Percentiles rank a stretch among this genome's conserved stretches.
phyloP scores from a whole-genome alignment of 345 rosid genomes.

The Melaleuca alternifolia region DNA sequence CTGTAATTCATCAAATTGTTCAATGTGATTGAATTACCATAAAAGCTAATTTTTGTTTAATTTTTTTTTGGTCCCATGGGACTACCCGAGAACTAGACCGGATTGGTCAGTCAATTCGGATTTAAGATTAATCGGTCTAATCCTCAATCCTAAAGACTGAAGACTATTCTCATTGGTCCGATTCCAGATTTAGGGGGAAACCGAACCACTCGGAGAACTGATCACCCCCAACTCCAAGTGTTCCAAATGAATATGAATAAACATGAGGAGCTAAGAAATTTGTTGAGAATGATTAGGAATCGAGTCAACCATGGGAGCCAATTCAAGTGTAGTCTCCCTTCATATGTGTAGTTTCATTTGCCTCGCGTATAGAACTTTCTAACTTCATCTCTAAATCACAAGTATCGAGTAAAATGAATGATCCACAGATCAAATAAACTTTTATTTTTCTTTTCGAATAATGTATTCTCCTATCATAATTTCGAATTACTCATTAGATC shows the following conservation, averaged over 20 bases:
- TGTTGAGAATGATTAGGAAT: not conserved
- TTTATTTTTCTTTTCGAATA: not conserved
- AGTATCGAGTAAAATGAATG: not conserved
- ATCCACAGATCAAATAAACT: not conserved
- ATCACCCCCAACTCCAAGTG: no score
- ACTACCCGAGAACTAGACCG: no score
- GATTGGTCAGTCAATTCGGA: no score
- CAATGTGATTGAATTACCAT: no score
- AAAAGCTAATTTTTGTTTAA: no score
- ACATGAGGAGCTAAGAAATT: not conserved
- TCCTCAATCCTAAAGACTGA: no score
- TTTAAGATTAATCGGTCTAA: no score
- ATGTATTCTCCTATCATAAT: not conserved
- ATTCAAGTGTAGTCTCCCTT: accelerated
- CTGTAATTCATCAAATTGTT: no score
- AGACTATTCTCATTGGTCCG: no score
- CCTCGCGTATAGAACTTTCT: accelerated
- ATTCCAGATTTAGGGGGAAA: no score
- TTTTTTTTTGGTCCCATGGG: no score
- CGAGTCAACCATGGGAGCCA: not conserved
- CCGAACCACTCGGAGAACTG: no score
- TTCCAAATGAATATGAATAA: not conserved
- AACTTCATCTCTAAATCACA: not conserved
- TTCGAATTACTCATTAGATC: not conserved
- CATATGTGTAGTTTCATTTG: not conserved